These are phyloP conservation scores for Petasospora fabianii DNA, from an alignment of 1,139 yeast species.

Conservation along the genomic window DNA sequence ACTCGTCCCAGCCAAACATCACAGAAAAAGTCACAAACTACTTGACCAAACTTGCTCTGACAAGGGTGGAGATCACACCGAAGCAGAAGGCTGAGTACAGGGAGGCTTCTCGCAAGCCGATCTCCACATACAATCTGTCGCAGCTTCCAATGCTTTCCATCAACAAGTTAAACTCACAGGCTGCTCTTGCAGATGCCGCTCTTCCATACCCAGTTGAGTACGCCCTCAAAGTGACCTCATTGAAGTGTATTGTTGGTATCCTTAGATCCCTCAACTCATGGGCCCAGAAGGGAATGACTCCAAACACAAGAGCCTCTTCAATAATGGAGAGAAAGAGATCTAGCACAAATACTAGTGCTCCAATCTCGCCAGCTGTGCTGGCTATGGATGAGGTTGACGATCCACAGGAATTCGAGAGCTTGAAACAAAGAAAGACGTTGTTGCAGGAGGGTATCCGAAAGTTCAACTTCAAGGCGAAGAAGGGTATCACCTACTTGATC, in stretches of 20 bases:
- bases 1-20: constrained; percentile 74
- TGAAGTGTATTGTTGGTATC: constrained; percentile 78
- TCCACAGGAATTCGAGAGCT: constrained; percentile 80
- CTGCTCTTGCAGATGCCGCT: constrained; percentile 57
- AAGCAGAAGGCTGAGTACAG: constrained; percentile 64
- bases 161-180: constrained; percentile 55
- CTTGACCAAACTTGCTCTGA: constrained; percentile 67
- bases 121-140: constrained; percentile 71
- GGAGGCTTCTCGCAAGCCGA: constrained; percentile 56
- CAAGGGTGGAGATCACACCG: constrained; percentile 68
- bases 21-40: constrained; percentile 81
- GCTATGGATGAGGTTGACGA: constrained; percentile 52
- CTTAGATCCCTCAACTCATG: constrained; percentile 78
- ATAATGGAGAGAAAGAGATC: constrained; percentile 36
- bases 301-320: constrained; percentile 26
- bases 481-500: constrained; percentile 64
- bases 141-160: constrained; percentile 76
- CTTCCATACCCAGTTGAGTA: constrained; percentile 69
- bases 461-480: constrained; percentile 83
- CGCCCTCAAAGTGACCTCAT: constrained; percentile 77
- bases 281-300: constrained; percentile 69
- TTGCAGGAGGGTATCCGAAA: constrained; percentile 72
- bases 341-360: constrained; percentile 38
- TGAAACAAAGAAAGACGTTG: constrained; percentile 80
- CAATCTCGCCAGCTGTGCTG: constrained; percentile 17